Conservation (phyloP, 176 grass and related monocot species). For the Tillandsia leiboldiana region DNA sequence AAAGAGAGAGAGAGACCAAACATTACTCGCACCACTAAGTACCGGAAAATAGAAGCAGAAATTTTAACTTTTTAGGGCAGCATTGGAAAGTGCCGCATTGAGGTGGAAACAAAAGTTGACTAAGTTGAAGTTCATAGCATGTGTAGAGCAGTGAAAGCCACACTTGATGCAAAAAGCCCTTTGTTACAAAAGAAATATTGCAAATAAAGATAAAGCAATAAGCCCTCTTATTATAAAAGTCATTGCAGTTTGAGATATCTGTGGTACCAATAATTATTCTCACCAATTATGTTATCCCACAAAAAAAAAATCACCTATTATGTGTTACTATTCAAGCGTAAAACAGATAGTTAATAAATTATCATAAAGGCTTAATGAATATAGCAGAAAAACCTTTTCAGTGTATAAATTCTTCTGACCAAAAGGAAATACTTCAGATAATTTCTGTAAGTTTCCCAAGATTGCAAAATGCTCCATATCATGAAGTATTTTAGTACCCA, state of each 20-base stretch:
- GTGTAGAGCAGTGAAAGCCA: too few species aligned
- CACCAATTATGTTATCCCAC: not conserved
- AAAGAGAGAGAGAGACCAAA: too few species aligned
- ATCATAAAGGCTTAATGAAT: not conserved
- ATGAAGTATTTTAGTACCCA: not conserved
- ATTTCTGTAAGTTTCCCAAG: not conserved
- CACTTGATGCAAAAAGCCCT: too few species aligned
- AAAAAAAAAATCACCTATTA: not conserved
- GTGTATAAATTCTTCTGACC: not conserved
- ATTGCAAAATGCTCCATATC: not conserved
- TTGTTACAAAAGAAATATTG: too few species aligned
- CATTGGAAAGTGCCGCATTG: too few species aligned
- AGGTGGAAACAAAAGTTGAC: too few species aligned
- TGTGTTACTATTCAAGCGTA: not conserved
- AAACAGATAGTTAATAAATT: not conserved
- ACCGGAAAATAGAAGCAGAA: too few species aligned
- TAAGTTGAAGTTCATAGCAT: too few species aligned
- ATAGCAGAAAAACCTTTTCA: not conserved
- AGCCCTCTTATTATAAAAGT: not conserved
- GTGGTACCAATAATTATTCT: not conserved
- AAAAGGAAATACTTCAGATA: not conserved
- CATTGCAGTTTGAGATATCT: not conserved
- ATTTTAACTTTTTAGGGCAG: too few species aligned
- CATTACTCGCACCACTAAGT: too few species aligned
- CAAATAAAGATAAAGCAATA: too few species aligned